Evolutionary conservation across 352 stramenopile genomes (phyloP), one percentile per base, ranked within the genome.

Genomic region (Pythium dissimile): DNA sequence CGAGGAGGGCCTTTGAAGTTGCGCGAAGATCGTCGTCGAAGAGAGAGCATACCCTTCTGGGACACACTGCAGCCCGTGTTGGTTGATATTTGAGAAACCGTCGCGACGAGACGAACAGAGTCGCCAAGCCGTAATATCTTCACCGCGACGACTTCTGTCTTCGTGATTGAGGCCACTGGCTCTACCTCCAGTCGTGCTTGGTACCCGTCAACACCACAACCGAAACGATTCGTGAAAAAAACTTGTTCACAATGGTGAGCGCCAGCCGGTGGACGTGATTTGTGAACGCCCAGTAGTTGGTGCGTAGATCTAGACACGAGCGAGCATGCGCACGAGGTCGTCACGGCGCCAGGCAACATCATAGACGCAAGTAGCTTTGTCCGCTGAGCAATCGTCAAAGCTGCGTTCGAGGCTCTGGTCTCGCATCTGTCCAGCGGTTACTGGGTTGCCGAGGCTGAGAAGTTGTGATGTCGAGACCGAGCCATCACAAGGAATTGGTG

Each of bases 31-130:
- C 10, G 50, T 16, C 9, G 72, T 35, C 3, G 50, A 41, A 28
- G 13, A 48, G 37, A 87, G 11, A 1, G 83, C 13, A 41, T 77
- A 73, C 79, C 79, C 86, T 31, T 80, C 58, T 0, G 79, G 79
- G 0, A 78, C 57, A 0, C 65, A 73, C 1, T 87, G 52, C 35
- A 86, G 31, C 13, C 74, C 69, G 41, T 87, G 68, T 27, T 86
- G 67, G 35, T 76, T 81, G 34, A 89, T 75, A 83, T 24, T 8
- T 71, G 61, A 2, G 79, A 87, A 3, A 86, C 61, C 0, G 86
- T 50, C 2, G 56, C 31, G 2, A 86, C 39, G 3, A 77, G 59
- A 3, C 28, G 9, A 16, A 83, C 72, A 3, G 70, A 75, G 6
- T 75, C 46, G 0, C 45, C 34, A 0, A 66, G 13, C 2, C 71